Evolutionary conservation across 306 rosid genomes (phyloP).

Genomic region (Canavalia ensiformis): DNA sequence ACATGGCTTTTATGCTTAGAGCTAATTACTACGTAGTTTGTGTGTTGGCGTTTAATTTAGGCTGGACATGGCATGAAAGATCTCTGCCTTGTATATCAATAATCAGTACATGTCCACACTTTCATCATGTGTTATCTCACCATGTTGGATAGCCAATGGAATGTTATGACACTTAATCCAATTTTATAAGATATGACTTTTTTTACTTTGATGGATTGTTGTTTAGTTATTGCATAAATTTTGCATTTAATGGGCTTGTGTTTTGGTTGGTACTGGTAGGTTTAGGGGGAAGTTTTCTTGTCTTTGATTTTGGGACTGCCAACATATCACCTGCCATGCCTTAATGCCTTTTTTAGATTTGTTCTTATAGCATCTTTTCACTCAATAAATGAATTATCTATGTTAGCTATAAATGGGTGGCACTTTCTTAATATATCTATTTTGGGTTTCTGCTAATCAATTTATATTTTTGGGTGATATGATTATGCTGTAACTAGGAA

Average conservation of each 20-base stretch:
- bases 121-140: background rate
- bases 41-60: conserved; percentile 1
- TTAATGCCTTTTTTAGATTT: background rate
- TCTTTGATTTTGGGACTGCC: conserved; percentile 14
- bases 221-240: too few species aligned
- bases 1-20: background rate
- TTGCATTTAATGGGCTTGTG: background rate
- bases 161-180: conserved; percentile 24
- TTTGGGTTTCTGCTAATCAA: conserved; percentile 39
- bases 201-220: background rate
- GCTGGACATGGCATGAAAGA: conserved; percentile 20
- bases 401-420: conserved; percentile 1
- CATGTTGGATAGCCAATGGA: conserved; percentile 25
- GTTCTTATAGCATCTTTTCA: background rate
- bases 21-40: conserved; percentile 8
- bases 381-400: conserved; percentile 17
- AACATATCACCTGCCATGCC: conserved; percentile 8
- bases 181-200: conserved; percentile 1
- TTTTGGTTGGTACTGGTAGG: background rate
- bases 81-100: conserved; percentile 8
- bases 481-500: conserved; percentile 66
- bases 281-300: background rate
- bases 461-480: conserved; percentile 21
- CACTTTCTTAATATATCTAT: conserved; percentile 22
- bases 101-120: background rate